Evolutionary conservation across 75 land plant genomes (phyloP), one percentile per base, ranked within the genome.

Genomic region (Cunninghamia lanceolata): DNA sequence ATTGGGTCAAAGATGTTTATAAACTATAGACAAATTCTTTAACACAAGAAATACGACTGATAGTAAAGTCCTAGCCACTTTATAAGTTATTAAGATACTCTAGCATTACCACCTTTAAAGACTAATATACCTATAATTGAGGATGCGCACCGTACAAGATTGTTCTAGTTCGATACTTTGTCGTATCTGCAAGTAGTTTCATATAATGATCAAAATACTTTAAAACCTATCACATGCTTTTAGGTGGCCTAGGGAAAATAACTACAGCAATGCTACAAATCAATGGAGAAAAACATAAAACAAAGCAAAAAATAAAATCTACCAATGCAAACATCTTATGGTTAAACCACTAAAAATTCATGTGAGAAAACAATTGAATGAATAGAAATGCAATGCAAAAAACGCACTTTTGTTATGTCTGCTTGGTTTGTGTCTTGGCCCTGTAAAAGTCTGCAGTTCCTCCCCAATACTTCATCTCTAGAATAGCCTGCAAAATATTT

Each of bases 401-500:
- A 45, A 80, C 82, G 9, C 82, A 45, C 82, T n/a, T 80, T 43
- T 45, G 34, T 28, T 80, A 80, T 45, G 46, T 43, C 34, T 45
- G 13, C 82, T 45, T 45, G 50, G 84, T 91, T 91, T 6, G 98
- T 98, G 40, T 52, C 90, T 2, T 93, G 99, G 1, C 99, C 98
- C 88, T 98, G 99, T 73, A 98, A 89, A 14, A 96, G 86, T 88
- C 96, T 84, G 63, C 94, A 96, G 79, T 98, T 98, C 77, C 86
- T 85, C 13, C 98, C 99, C 11, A 98, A 77, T 38, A 98, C 93
- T 86, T 98, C 98, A 8, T 86, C 91, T 39, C 45, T 79, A 28
- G 89, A 78, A 83, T 95, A 98, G 2, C 98, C 98, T 0, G 94
- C 50, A 80, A 45, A n/a, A 28, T 28, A 45, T 80, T 42, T 80